Base-by-base conservation (phyloP, 169 alveolate genomes). In the Plasmodium gallinaceum region DNA sequence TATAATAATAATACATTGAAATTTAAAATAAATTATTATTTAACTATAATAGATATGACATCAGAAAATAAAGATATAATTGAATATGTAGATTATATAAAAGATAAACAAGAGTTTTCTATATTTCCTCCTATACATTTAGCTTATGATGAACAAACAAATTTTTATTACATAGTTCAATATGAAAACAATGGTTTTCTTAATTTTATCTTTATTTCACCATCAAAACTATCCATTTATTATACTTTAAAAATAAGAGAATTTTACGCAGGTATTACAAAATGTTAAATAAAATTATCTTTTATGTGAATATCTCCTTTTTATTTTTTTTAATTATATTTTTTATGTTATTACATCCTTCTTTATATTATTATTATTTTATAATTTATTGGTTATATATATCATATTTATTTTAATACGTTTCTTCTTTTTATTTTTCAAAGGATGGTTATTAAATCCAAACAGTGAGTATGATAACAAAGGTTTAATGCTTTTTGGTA, bases 401-500 rank as follows among this genome's bases (percentile, higher is more conserved):
- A 62, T 14, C 74, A 62, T 66, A 51, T 45, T 54, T 45, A 24
- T 16, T 16, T 68, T 32, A 24, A 12, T 48, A 22, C 37, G 10
- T 66, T 58, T 57, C 52, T n/a, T 20, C n/a, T 51, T 68, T 69
- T 58, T 45, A 66, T 66, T 42, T 48, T 73, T 62, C 39, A 10
- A 20, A 86, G 92, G 92, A 37, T 86, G 92, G 92, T 62, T 86
- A 52, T 52, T 86, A 65, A 86, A 70, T 22, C 26, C 92, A 61
- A 45, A 39, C 61, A 20, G 22, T n/a, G 76, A 57, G n/a, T 58
- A 70, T 52, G 88, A 86, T 24, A 70, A 45, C 70, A 86, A 86
- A 54, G 92, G 92, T 12, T 48, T 86, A 86, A 58, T 86, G 43
- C 92, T 86, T 57, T 72, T 86, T 18, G 92, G 92, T 86, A 86